These are phyloP conservation scores for Coemansia sp. DNA, from an alignment of 192 early-diverging fungal genomes.

Conservation along the genomic window DNA sequence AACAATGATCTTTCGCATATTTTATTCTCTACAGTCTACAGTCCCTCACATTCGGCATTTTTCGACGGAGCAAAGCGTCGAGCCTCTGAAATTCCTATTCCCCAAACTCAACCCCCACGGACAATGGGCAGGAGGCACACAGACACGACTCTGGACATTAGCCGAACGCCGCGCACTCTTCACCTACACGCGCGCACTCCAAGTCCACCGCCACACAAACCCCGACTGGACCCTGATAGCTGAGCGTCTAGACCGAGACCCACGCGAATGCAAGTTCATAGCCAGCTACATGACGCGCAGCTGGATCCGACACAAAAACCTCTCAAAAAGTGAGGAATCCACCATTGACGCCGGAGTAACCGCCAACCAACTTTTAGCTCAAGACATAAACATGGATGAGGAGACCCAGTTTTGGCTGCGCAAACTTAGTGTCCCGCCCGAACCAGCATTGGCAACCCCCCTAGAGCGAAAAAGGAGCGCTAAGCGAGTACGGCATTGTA, in stretches of 20 bases:
- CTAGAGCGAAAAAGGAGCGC: neutral
- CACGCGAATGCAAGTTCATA: slow-evolving; percentile 16
- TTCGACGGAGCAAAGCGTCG: neutral
- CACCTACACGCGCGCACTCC: slow-evolving; percentile 12
- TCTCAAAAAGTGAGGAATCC: neutral
- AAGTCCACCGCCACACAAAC: neutral
- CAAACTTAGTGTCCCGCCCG: neutral
- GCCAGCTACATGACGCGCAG: slow-evolving; percentile 3
- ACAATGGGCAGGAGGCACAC: neutral
- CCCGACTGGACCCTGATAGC: slow-evolving; percentile 21
- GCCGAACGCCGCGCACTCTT: slow-evolving; percentile 30
- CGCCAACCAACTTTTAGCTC: neutral
- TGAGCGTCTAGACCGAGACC: slow-evolving; percentile 2
- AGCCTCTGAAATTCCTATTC: neutral
- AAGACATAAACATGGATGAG: neutral
- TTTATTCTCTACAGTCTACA: neutral
- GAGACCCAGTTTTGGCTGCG: neutral
- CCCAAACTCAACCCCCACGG: neutral
- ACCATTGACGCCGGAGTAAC: neutral
- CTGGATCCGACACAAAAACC: slow-evolving; percentile 11
- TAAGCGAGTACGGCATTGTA: neutral
- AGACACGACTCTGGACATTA: slow-evolving; percentile 17
- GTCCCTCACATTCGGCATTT: too few species aligned
- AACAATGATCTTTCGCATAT: neutral
- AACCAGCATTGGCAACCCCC: neutral